These are phyloP conservation scores for Penicillium glabrum DNA, from an alignment of 2,329 filamentous ascomycete species.

Conservation along the genomic window DNA sequence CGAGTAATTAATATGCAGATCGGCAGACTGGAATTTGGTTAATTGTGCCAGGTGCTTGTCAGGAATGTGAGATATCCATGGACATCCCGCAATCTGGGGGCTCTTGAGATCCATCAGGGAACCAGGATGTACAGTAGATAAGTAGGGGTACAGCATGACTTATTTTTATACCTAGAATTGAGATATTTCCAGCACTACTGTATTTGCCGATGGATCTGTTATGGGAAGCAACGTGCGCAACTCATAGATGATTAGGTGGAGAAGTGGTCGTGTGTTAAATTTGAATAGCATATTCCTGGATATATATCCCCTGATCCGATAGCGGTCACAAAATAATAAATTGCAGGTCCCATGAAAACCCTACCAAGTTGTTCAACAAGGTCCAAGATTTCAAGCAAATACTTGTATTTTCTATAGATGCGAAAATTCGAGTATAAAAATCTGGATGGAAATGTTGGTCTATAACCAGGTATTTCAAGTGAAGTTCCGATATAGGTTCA, in stretches of 20 bases:
- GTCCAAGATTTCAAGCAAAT: too few relatives aligned
- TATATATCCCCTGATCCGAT: not conserved
- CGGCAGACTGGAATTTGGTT: slow-evolving; percentile 4
- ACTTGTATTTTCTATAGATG: not conserved
- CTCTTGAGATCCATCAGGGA: not conserved
- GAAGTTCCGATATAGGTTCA: not conserved
- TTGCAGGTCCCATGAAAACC: too few relatives aligned
- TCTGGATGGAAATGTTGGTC: not conserved
- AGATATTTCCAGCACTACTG: not conserved
- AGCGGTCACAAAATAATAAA: not conserved
- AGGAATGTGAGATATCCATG: slow-evolving; percentile 3
- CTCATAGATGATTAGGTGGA: not conserved
- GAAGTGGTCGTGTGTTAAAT: not conserved
- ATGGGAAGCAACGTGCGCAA: not conserved
- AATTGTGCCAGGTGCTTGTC: not conserved
- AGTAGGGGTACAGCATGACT: not conserved
- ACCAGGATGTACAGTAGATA: not conserved
- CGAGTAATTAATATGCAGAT: not conserved
- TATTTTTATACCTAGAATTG: not conserved
- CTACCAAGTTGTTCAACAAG: too few relatives aligned
- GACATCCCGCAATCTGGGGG: not conserved
- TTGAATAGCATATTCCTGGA: not conserved
- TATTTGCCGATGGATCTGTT: not conserved
- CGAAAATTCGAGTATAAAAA: not conserved
- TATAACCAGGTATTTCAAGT: too few relatives aligned